Evolutionary conservation across 2,329 filamentous ascomycete genomes (phyloP).

Genomic region (Fusarium longipes): DNA sequence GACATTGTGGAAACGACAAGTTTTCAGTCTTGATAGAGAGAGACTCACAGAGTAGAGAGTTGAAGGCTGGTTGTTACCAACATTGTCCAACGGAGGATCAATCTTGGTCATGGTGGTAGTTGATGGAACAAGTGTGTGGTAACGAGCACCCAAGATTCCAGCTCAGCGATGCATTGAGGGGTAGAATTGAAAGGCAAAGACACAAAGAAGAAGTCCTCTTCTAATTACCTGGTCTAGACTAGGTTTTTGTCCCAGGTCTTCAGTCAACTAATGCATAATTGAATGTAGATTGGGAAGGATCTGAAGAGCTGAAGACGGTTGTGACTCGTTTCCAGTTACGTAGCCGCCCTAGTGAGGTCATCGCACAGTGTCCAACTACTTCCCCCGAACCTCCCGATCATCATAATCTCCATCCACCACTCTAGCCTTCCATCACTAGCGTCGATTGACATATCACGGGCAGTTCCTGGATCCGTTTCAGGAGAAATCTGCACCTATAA

Average conservation of each 20-base stretch:
- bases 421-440: neutral
- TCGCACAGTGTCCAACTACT: constrained; percentile 24
- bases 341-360: constrained; percentile 41
- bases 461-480: constrained; percentile 2
- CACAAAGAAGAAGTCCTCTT: neutral
- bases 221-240: neutral
- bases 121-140: neutral
- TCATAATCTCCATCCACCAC: constrained; percentile 1
- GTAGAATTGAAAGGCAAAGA: neutral
- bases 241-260: neutral
- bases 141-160: neutral
- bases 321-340: constrained; percentile 34
- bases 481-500: neutral
- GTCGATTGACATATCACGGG: neutral
- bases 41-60: constrained; percentile 45
- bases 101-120: constrained; percentile 22
- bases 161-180: neutral
- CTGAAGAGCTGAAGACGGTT: constrained; percentile 21
- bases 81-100: constrained; percentile 12
- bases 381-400: constrained; percentile 36
- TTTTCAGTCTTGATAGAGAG: neutral
- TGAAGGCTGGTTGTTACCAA: constrained; percentile 34
- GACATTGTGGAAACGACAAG: neutral
- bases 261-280: neutral
- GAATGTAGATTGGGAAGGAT: neutral